Base-by-base conservation (phyloP, 108 stramenopile genomes). In the Fistulifera pelliculosa region DNA sequence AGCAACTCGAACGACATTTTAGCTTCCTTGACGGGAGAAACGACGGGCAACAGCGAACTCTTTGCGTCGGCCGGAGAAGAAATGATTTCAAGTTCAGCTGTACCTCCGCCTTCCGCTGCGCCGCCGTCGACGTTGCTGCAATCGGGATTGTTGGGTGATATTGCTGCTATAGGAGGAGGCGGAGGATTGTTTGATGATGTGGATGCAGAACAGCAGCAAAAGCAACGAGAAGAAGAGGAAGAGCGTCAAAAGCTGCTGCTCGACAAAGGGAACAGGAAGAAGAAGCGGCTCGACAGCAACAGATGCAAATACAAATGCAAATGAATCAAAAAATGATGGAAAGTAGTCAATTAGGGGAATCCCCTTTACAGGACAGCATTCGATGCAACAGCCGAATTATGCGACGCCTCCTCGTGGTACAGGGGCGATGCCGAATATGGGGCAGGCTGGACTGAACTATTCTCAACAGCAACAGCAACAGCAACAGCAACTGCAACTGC, bases 361-460 rank as follows among this genome's bases (percentile, higher is more conserved):
- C 39, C 49, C 44, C 47, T 52, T 66, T 60, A 50, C 66, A 62
- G 42, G 66, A 68, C 28, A 60, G 62, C 41, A 35, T 35, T 8
- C 31, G 31, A 3, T 6, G 31, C 31, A 35, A 35, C 31, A 35
- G 3, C 31, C 31, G 6, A 8, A 6, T 6, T 35, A 35, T 22
- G 56, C 61, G 48, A 61, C 14, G 47, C 62, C 42, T 21, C 65
- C 64, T 49, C 66, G 57, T 23, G n/a, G n/a, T n/a, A n/a, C n/a
- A n/a, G n/a, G n/a, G n/a, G n/a, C n/a, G n/a, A n/a, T n/a, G n/a
- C n/a, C n/a, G n/a, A n/a, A n/a, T n/a, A 64, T 42, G 68, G 57
- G 58, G 62, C 74, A 22, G 57, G 54, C 17, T 47, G 61, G 73
- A 64, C 54, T 39, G 60, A 45, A 11, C 16, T 41, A 39, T 28